Evolutionary conservation across 2,329 filamentous ascomycete species (phyloP).

Genomic region (Neurospora sp.): DNA sequence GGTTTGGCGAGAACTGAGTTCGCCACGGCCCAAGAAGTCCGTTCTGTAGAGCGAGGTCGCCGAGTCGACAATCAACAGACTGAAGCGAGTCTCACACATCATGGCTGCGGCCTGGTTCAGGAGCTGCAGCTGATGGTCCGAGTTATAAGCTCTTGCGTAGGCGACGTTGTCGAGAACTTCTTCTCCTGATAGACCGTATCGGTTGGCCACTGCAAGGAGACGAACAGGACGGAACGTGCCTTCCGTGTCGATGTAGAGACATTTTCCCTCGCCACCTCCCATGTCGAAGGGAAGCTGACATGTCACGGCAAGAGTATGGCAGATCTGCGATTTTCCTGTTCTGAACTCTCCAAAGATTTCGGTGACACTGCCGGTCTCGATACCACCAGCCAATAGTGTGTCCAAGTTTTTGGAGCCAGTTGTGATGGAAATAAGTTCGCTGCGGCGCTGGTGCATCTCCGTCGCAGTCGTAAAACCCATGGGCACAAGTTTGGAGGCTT

Average conservation of each 20-base stretch:
- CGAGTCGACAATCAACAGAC: conserved; percentile 88
- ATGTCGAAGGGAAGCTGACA: conserved; percentile 98
- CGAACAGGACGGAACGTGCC: conserved; percentile 93
- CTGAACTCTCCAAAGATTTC: conserved; percentile 97
- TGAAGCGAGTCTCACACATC: conserved; percentile 99
- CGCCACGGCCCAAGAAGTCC: conserved; percentile 92
- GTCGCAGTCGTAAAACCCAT: conserved; percentile 99
- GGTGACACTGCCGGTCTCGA: conserved; percentile 96
- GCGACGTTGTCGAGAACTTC: conserved; percentile 98
- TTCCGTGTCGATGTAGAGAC: conserved; percentile 96
- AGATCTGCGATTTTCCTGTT: conserved; percentile 97
- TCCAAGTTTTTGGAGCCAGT: conserved; percentile 97
- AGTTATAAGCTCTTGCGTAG: conserved; percentile 96
- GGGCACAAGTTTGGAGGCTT: conserved; percentile 89
- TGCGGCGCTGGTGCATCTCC: conserved; percentile 95
- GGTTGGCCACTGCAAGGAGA: conserved; percentile 81
- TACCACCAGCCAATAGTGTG: conserved; percentile 83
- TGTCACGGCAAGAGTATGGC: conserved; percentile 95
- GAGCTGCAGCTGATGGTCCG: conserved; percentile 90
- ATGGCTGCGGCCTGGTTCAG: conserved; percentile 92
- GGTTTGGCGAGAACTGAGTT: conserved; percentile 86
- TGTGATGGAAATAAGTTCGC: conserved; percentile 94
- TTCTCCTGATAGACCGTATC: conserved; percentile 89
- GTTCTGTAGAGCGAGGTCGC: conserved; percentile 93
- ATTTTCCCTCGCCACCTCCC: conserved; percentile 97